Evolutionary conservation across 1,139 yeast genomes (phyloP), one percentile per base, ranked within the genome.

Genomic region (Geotrichum citri-aurantii): DNA sequence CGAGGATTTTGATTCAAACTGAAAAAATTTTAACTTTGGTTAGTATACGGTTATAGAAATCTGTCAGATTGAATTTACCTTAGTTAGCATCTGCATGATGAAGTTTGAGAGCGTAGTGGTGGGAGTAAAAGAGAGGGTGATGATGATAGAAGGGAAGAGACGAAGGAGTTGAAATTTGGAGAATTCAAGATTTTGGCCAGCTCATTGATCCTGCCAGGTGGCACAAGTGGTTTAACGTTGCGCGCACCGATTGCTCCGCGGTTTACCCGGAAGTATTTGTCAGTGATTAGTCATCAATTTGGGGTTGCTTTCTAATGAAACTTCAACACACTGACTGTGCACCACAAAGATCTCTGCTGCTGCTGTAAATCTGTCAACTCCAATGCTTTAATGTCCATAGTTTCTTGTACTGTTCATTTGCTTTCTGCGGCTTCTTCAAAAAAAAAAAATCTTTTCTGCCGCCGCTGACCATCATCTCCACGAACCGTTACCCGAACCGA

Each of bases 1-100:
- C 59, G 98, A 90, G 66, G 98, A 92, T 82, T 95, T 95, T 70
- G 98, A 91, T 79, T 95, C 99, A 76, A 95, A 95, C 86, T 88
- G 62, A 26, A 27, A 50, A 46, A 23, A 26, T 42, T 33, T n/a
- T n/a, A n/a, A n/a, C n/a, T n/a, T n/a, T 33, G 44, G 52, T 31
- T 14, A 29, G 24, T 19, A 50, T 12, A 52, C 5, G 14, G 14
- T 31, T 11, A n/a, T n/a, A 4, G 10, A 31, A 31, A 31, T 31
- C 17, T 19, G 7, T 7, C 5, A 4, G 44, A 11, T 6, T 24
- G 48, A 23, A 21, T 82, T 56, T 76, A 80, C 84, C 78, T 84
- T 91, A 59, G 97, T 91, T 73, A 91, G 83, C 96, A 91, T 88
- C 89, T 91, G 91, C 97, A 91, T 91, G 73, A 73, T 83, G 72